Conservation (phyloP, 192 early-diverging fungal genomes). For the Coemansia asiatica region DNA sequence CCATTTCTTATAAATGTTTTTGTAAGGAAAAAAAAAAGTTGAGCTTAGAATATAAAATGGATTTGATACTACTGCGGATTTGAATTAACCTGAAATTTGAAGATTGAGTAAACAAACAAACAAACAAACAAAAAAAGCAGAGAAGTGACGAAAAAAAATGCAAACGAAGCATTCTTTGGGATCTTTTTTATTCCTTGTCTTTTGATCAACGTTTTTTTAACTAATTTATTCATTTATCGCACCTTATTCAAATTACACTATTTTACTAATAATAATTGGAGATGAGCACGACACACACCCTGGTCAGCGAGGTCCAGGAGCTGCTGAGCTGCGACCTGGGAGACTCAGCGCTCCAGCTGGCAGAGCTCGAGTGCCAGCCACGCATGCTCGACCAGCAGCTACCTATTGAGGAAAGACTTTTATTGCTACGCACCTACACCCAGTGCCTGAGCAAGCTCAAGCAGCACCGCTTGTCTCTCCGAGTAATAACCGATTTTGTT, state of each 20-base stretch:
- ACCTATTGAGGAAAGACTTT: constrained; percentile 20
- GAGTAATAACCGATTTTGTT: constrained; percentile 37
- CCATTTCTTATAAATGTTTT: constrained; percentile 38
- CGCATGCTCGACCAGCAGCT: constrained; percentile 7
- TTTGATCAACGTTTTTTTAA: background rate
- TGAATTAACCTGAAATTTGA: no score
- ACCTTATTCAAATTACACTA: background rate
- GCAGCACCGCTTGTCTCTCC: constrained; percentile 30
- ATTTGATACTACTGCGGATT: no score
- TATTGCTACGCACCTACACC: constrained; percentile 21
- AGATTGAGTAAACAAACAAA: background rate
- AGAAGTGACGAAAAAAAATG: background rate
- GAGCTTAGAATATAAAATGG: background rate
- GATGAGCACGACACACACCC: constrained; percentile 16
- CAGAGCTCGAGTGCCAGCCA: constrained; percentile 44
- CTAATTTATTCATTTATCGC: background rate
- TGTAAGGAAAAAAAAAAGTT: constrained; percentile 3
- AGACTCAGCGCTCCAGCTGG: constrained; percentile 43
- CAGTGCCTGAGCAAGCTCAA: constrained; percentile 15
- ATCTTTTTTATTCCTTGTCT: background rate
- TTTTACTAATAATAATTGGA: background rate
- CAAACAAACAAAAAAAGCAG: constrained; percentile 4
- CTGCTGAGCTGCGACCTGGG: constrained; percentile 42
- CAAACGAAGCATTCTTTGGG: no score
- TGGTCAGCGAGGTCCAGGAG: constrained; percentile 34